Evolutionary conservation across 2,329 filamentous ascomycete genomes (phyloP).

Genomic region (Cladosporium sp.): DNA sequence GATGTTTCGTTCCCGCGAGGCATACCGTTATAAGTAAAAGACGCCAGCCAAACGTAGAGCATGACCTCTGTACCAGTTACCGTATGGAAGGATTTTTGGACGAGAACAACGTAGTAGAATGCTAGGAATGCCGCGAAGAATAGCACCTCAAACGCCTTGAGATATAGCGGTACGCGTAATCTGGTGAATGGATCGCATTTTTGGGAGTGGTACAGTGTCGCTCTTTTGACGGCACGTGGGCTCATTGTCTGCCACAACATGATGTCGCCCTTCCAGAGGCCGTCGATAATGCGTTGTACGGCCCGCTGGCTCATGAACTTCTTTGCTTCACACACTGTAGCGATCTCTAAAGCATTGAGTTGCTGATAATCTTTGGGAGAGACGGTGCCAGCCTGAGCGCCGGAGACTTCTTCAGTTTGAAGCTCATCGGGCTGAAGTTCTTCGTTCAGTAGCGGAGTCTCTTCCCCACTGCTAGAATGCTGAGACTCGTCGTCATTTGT

Average conservation of each 20-base stretch:
- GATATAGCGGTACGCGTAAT: conserved; percentile 76
- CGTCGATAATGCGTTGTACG: conserved; percentile 80
- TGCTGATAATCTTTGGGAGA: conserved; percentile 60
- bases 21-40: conserved; percentile 81
- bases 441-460: conserved; percentile 28
- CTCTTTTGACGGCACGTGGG: conserved; percentile 71
- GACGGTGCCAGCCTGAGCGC: not conserved
- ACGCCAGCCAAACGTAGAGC: conserved; percentile 82
- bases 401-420: conserved; percentile 23
- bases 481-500: conserved; percentile 24
- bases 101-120: conserved; percentile 83
- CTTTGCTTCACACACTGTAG: conserved; percentile 77
- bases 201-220: conserved; percentile 70
- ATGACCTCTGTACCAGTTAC: conserved; percentile 71
- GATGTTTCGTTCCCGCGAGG: not conserved
- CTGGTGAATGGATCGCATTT: conserved; percentile 73
- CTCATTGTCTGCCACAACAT: conserved; percentile 83
- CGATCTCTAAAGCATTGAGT: conserved; percentile 85
- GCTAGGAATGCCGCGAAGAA: conserved; percentile 77
- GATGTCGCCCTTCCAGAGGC: conserved; percentile 84
- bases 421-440: conserved; percentile 2
- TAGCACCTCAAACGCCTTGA: conserved; percentile 79
- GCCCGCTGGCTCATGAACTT: conserved; percentile 78
- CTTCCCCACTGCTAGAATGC: not conserved
- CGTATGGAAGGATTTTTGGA: conserved; percentile 66